These are phyloP conservation scores for Penicillium concentricum DNA, from an alignment of 2,329 filamentous ascomycete genomes.

Conservation along the genomic window DNA sequence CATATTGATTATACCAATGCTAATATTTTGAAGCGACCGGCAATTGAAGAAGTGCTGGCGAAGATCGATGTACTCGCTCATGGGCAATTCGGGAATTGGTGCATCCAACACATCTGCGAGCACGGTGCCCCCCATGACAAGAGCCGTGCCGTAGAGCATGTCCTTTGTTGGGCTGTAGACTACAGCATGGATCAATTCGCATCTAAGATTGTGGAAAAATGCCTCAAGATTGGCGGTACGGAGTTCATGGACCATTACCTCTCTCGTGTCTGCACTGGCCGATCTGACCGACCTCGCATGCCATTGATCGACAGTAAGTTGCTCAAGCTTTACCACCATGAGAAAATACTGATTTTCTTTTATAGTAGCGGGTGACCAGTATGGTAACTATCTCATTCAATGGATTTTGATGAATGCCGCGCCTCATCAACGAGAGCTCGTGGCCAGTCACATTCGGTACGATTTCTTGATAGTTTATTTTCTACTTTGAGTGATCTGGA, in stretches of 20 bases:
- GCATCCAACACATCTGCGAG: constrained; percentile 98
- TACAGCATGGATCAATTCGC: constrained; percentile 99
- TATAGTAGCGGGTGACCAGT: constrained; percentile 89
- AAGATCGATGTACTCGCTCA: constrained; percentile 97
- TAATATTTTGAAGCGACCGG: constrained; percentile 69
- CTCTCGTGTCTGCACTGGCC: constrained; percentile 88
- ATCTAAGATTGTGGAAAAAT: constrained; percentile 98
- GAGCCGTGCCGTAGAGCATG: constrained; percentile 90
- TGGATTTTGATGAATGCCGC: constrained; percentile 90
- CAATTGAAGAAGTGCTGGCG: constrained; percentile 90
- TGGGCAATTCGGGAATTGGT: constrained; percentile 99
- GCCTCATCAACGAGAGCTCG: constrained; percentile 85
- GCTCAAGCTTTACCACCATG: not conserved
- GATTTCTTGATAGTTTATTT: not conserved
- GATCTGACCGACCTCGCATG: constrained; percentile 87
- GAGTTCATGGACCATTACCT: constrained; percentile 93
- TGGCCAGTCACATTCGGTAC: constrained; percentile 82
- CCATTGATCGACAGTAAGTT: constrained; percentile 84
- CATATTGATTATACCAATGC: not conserved
- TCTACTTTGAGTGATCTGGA: not conserved
- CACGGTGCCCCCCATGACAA: constrained; percentile 89
- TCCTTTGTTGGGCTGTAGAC: constrained; percentile 87
- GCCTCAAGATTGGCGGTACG: constrained; percentile 87
- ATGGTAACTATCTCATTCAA: constrained; percentile 97
- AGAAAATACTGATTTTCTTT: constrained; percentile 8